phyloP scores from a whole-genome alignment of 2,329 filamentous ascomycete genomes.

The Alternaria rosae region DNA sequence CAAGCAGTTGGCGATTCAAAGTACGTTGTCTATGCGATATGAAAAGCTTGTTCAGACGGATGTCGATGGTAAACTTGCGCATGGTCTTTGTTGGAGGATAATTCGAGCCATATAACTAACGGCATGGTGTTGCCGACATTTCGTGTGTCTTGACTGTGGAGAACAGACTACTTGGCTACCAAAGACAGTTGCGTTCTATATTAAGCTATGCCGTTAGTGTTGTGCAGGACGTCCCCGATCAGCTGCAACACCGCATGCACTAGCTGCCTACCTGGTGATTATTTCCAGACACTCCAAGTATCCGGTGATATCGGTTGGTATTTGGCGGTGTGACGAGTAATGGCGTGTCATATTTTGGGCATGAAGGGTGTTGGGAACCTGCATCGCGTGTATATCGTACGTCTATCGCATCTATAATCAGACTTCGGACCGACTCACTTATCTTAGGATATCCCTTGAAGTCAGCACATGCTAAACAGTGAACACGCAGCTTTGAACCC shows the following conservation, averaged over 20 bases:
- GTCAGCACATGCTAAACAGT: background rate
- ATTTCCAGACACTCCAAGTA: background rate
- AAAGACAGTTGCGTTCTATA: background rate
- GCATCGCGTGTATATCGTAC: background rate
- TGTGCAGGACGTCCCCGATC: background rate
- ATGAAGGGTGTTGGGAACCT: background rate
- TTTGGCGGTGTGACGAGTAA: background rate
- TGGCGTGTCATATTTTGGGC: background rate
- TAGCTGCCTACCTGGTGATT: background rate
- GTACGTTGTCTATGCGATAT: background rate
- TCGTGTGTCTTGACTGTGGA: background rate
- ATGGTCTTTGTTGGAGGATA: background rate
- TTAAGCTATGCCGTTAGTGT: background rate
- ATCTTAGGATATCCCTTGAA: background rate
- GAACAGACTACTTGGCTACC: background rate
- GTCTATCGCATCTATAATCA: background rate
- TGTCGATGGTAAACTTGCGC: background rate
- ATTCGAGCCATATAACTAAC: background rate
- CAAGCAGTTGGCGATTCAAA: background rate
- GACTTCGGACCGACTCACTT: background rate
- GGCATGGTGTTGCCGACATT: background rate
- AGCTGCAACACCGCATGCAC: background rate
- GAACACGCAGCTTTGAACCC: background rate
- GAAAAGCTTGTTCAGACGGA: background rate
- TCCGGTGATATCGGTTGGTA: background rate